Conservation (phyloP, 352 stramenopile genomes). For the Phytophthora nicotianae region DNA sequence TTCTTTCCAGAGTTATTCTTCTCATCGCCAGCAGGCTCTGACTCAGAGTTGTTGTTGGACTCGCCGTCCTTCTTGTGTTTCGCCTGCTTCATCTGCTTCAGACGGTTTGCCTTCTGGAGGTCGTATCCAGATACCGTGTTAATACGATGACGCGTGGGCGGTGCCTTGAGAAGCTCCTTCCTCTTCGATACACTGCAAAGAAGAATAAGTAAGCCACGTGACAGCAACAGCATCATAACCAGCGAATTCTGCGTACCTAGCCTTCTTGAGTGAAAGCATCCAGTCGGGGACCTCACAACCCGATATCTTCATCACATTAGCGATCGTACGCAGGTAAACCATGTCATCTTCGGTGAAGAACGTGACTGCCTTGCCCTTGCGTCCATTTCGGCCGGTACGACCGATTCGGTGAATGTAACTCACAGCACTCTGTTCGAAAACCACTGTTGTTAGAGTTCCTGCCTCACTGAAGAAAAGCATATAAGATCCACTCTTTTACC, state of each 20-base stretch:
- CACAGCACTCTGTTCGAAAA: slow-evolving; percentile 64
- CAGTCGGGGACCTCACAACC: slow-evolving; percentile 97
- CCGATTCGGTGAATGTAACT: slow-evolving; percentile 99
- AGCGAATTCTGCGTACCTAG: slow-evolving; percentile 52
- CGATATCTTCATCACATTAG: slow-evolving; percentile 98
- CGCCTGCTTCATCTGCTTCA: slow-evolving; percentile 57
- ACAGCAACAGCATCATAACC: slow-evolving; percentile 9
- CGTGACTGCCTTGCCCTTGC: slow-evolving; percentile 95
- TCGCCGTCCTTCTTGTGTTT: slow-evolving; percentile 24
- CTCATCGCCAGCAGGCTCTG: slow-evolving; percentile 7
- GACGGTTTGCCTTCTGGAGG: slow-evolving; percentile 81
- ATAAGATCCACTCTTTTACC: slow-evolving; percentile 28
- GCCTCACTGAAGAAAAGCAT: neutral
- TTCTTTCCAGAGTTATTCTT: slow-evolving; percentile 16
- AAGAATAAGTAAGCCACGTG: slow-evolving; percentile 8
- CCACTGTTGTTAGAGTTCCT: slow-evolving; percentile 3
- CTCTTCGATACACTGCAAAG: slow-evolving; percentile 60
- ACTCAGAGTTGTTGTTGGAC: slow-evolving; percentile 11
- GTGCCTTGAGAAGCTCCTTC: slow-evolving; percentile 85
- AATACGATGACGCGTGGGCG: slow-evolving; percentile 73
- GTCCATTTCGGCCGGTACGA: slow-evolving; percentile 93
- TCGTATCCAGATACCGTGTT: slow-evolving; percentile 89
- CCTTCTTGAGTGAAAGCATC: slow-evolving; percentile 97
- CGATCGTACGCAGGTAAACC: slow-evolving; percentile 94
- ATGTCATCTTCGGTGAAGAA: slow-evolving; percentile 98